Evolutionary conservation across 495 filamentous ascomycete species (phyloP), one percentile per base, ranked within the genome.

Genomic region (Aspergillus wentii): DNA sequence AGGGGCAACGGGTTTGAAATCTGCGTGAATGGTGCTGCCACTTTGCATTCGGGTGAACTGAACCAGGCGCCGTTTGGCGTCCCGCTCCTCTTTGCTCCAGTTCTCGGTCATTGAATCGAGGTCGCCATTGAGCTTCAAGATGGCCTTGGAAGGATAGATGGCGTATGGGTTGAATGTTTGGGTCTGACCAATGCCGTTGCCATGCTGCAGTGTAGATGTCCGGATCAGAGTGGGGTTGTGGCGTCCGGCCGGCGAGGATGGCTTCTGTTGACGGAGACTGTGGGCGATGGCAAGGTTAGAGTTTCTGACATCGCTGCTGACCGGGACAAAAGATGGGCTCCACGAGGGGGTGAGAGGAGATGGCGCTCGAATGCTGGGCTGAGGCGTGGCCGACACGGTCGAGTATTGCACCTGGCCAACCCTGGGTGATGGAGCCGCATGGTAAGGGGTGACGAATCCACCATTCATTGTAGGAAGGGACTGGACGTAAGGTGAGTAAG

Each of bases 81-180:
- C 75, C 58, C 75, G 80, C 53, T 98, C 94, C 35, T 91, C 87
- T 23, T 65, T 59, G 10, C 72, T 83, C 92, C 92, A 98, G 30
- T 76, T 67, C 27, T 82, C 71, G 3, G 68, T 75, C 92, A 97
- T 96, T 11, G 68, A 52, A 17, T 84, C 75, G 40, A 98, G 67
- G 47, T 96, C 83, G 18, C 92, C 92, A 34, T 83, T 77, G 29
- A 98, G 80, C 44, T 88, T 85, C 17, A 98, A 69, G 7, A 83
- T 64, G 0, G 89, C 92, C 65, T 94, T 95, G 40, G 80, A 77
- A n/a, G 87, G 81, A 51, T 92, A 94, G 38, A 88, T 74, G 0
- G 79, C 71, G 48, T 94, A 94, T 0, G 86, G 84, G 53, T 90
- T 91, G 66, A 92, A 88, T 0, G 61, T 36, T 15, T 75, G 52